phyloP scores from a whole-genome alignment of 2,329 filamentous ascomycete species.

The Fusarium chuoi region DNA sequence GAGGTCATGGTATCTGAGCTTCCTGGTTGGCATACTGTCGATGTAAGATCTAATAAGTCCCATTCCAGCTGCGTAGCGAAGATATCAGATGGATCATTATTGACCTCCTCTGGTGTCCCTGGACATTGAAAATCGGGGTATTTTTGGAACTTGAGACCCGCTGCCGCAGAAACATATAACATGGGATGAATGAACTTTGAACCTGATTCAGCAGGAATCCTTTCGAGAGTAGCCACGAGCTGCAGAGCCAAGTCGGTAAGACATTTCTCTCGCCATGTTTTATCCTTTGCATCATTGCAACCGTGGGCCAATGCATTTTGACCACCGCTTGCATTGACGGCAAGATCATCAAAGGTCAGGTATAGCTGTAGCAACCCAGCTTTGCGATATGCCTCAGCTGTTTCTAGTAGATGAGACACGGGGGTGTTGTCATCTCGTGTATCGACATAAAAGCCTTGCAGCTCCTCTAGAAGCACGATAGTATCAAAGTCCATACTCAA shows the following conservation, averaged over 20 bases:
- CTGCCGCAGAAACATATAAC: background rate
- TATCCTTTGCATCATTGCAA: too few species aligned
- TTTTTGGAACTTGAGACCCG: background rate
- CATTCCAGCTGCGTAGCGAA: background rate
- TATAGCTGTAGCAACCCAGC: background rate
- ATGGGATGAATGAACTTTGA: background rate
- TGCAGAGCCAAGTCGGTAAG: background rate
- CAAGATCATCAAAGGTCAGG: background rate
- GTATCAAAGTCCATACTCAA: background rate
- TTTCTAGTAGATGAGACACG: background rate
- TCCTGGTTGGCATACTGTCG: background rate
- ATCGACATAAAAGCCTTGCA: background rate
- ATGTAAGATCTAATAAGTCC: background rate
- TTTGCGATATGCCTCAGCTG: background rate
- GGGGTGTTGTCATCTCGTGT: background rate
- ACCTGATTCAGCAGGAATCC: background rate
- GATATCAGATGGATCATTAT: background rate
- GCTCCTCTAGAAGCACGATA: background rate
- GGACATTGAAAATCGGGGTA: background rate
- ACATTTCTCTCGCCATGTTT: fast-evolving
- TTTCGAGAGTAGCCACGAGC: background rate
- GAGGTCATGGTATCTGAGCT: background rate
- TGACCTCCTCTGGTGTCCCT: background rate
- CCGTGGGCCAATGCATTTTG: background rate
- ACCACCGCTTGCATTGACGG: background rate